phyloP scores from a whole-genome alignment of 441 rosid species.

The Populus hybrid region DNA sequence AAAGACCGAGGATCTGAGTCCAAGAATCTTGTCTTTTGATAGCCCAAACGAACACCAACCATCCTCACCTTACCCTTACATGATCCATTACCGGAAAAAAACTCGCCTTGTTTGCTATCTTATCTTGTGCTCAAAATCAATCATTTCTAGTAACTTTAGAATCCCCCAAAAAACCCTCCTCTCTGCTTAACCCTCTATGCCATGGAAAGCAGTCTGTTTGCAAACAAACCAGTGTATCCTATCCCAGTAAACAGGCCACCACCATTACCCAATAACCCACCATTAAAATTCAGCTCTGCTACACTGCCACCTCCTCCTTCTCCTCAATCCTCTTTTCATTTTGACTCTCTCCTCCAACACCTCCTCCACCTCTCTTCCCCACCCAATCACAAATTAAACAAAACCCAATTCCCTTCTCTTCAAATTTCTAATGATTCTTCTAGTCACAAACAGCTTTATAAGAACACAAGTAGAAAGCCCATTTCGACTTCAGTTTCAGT shows the following conservation, averaged over 20 bases:
- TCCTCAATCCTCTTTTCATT: constrained; percentile 45
- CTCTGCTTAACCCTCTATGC: not conserved
- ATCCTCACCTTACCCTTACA: not conserved
- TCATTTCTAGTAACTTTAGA: not conserved
- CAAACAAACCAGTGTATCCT: constrained; percentile 55
- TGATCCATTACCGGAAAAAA: not conserved
- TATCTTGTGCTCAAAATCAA: not conserved
- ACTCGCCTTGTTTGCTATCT: not conserved
- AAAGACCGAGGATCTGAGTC: not conserved
- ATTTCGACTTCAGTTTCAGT: constrained; percentile 15
- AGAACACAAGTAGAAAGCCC: constrained; percentile 27
- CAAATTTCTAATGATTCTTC: constrained; percentile 25
- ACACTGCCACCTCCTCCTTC: constrained; percentile 46
- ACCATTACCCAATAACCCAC: constrained; percentile 20
- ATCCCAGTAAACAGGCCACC: constrained; percentile 38
- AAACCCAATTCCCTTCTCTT: constrained; percentile 40
- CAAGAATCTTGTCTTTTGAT: not conserved
- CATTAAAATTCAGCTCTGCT: constrained; percentile 64
- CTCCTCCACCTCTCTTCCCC: constrained; percentile 69
- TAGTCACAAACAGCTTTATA: constrained; percentile 25
- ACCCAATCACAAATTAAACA: constrained; percentile 9
- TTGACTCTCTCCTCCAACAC: constrained; percentile 72
- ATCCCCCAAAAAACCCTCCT: not conserved
- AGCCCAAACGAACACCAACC: not conserved
- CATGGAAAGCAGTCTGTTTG: constrained; percentile 79